phyloP scores from a whole-genome alignment of 495 filamentous ascomycete species.

The Cladorrhinum samala region DNA sequence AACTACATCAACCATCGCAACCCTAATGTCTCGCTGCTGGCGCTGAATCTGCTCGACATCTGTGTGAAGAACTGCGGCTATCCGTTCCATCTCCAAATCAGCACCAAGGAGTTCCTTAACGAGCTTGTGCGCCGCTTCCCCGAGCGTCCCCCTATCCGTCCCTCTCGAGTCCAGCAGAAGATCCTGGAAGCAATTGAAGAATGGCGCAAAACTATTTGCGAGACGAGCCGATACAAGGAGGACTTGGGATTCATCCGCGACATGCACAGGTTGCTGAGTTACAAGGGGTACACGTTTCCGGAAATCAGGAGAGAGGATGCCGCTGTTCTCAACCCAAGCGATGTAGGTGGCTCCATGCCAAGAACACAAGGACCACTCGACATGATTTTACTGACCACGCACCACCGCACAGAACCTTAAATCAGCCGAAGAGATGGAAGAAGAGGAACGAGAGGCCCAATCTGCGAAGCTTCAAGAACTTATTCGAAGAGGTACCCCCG shows the following conservation, averaged over 20 bases:
- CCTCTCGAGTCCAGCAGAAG: slow-evolving; percentile 79
- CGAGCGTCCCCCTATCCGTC: slow-evolving; percentile 80
- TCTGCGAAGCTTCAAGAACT: slow-evolving; percentile 96
- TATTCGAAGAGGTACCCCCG: slow-evolving; percentile 83
- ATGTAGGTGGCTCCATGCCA: slow-evolving; percentile 54
- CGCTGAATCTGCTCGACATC: slow-evolving; percentile 89
- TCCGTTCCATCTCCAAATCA: slow-evolving; percentile 96
- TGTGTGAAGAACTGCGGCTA: slow-evolving; percentile 99
- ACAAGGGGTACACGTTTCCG: slow-evolving; percentile 94
- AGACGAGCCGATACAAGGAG: slow-evolving; percentile 94
- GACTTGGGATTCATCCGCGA: slow-evolving; percentile 94
- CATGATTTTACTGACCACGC: slow-evolving; percentile 2
- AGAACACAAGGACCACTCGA: not conserved
- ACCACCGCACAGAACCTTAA: slow-evolving; percentile 64
- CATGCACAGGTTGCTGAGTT: slow-evolving; percentile 93
- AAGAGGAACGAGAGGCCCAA: slow-evolving; percentile 89
- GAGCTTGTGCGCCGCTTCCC: slow-evolving; percentile 95
- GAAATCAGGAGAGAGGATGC: slow-evolving; percentile 90
- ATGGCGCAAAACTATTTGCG: slow-evolving; percentile 96
- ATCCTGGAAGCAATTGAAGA: slow-evolving; percentile 97
- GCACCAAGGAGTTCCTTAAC: slow-evolving; percentile 97
- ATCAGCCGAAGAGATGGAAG: slow-evolving; percentile 98
- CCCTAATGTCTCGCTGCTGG: slow-evolving; percentile 86
- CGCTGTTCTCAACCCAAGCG: slow-evolving; percentile 93
- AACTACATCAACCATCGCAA: slow-evolving; percentile 94